Evolutionary conservation across 2,329 filamentous ascomycete genomes (phyloP).

Genomic region (Mycosphaerelloides madeirae): DNA sequence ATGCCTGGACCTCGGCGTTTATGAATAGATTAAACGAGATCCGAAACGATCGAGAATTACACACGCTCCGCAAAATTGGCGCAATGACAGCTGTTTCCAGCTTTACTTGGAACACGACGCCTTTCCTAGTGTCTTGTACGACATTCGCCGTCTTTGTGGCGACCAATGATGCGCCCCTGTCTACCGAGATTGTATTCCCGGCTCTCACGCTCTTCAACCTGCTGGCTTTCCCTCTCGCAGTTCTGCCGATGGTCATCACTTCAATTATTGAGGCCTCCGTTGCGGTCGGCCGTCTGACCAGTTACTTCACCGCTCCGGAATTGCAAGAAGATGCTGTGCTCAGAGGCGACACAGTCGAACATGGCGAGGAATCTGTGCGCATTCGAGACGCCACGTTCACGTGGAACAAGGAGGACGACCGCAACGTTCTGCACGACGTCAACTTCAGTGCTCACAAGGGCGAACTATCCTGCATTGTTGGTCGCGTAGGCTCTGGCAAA

Average conservation of each 20-base stretch:
- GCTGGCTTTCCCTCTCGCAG: slow-evolving; percentile 86
- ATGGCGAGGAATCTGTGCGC: slow-evolving; percentile 78
- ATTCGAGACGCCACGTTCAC: slow-evolving; percentile 86
- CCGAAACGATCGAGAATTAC: slow-evolving; percentile 90
- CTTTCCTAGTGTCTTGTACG: slow-evolving; percentile 93
- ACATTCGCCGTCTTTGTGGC: slow-evolving; percentile 94
- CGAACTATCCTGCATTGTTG: slow-evolving; percentile 87
- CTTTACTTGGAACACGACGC: slow-evolving; percentile 96
- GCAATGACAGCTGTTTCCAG: slow-evolving; percentile 91
- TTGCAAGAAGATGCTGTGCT: slow-evolving; percentile 79
- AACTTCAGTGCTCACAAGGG: slow-evolving; percentile 87
- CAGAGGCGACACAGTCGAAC: slow-evolving; percentile 62
- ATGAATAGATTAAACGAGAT: slow-evolving; percentile 97
- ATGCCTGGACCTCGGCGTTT: slow-evolving; percentile 94
- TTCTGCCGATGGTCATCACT: slow-evolving; percentile 96
- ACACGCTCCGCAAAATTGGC: slow-evolving; percentile 92
- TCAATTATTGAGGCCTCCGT: slow-evolving; percentile 95
- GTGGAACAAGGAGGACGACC: slow-evolving; percentile 78
- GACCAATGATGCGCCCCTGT: slow-evolving; percentile 73
- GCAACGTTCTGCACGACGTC: slow-evolving; percentile 70
- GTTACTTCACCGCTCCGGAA: slow-evolving; percentile 83
- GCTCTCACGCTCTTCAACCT: slow-evolving; percentile 91
- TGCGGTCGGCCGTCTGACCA: slow-evolving; percentile 77
- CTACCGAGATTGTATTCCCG: slow-evolving; percentile 93
- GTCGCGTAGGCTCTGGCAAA: slow-evolving; percentile 90